phyloP scores from a whole-genome alignment of 345 rosid species.

The Gynandropsis gynandra region DNA sequence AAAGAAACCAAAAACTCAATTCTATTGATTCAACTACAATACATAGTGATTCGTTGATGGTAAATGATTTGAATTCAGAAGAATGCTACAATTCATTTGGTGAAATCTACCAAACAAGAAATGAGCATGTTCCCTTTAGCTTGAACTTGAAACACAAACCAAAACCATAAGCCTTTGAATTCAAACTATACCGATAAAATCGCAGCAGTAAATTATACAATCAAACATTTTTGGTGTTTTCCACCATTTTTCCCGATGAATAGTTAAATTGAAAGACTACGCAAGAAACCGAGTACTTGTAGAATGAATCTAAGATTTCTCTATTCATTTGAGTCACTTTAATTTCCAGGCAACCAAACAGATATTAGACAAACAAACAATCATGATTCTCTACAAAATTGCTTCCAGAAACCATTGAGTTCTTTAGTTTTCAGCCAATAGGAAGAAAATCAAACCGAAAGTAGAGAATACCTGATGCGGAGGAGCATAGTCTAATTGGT shows the following conservation, averaged over 20 bases:
- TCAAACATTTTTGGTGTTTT: background rate
- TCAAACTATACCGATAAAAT: too few species aligned
- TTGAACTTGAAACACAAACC: too few species aligned
- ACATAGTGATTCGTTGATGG: too few species aligned
- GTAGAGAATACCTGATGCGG: conserved; percentile 37
- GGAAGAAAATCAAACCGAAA: background rate
- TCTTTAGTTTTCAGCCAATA: background rate
- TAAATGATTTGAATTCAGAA: background rate
- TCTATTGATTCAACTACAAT: background rate
- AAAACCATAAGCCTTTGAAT: too few species aligned
- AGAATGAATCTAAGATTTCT: background rate
- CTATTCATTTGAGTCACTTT: background rate
- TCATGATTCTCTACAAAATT: background rate
- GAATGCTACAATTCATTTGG: too few species aligned
- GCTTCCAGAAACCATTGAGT: too few species aligned
- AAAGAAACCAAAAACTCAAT: background rate
- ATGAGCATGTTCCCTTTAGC: too few species aligned
- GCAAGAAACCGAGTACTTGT: background rate
- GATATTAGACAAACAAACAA: background rate
- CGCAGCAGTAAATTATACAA: background rate
- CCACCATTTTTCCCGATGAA: too few species aligned
- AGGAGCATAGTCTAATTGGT: conserved; percentile 56
- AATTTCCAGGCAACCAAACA: conserved; percentile 1
- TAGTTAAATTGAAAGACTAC: background rate
- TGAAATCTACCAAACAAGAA: too few species aligned